phyloP scores from a whole-genome alignment of 1,139 yeast genomes.

The Debaryomyces nepalensis region DNA sequence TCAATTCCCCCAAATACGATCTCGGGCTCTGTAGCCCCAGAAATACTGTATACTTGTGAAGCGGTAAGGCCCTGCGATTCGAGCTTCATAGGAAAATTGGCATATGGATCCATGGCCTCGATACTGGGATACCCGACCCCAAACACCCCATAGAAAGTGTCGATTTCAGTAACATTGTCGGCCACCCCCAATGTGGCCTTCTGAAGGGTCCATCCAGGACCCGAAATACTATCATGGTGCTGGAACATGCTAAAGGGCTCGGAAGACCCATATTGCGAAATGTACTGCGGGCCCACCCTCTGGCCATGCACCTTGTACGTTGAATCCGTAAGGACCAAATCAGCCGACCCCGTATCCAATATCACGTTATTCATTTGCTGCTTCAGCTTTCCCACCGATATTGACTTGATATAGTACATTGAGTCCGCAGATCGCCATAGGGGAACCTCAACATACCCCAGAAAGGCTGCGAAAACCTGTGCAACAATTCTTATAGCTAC shows the following conservation, averaged over 20 bases:
- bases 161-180: conserved; percentile 13
- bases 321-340: conserved; percentile 21
- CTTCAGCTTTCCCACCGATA: conserved; percentile 23
- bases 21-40: conserved; percentile 20
- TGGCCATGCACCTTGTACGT: no score
- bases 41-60: conserved; percentile 20
- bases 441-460: conserved; percentile 3
- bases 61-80: conserved; percentile 20
- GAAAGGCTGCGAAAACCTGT: conserved; percentile 11
- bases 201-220: conserved; percentile 10
- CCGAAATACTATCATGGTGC: conserved; percentile 17
- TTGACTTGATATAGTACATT: conserved; percentile 21
- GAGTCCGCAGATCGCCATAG: conserved; percentile 5
- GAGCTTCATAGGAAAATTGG: conserved; percentile 22
- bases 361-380: conserved; percentile 21
- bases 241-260: conserved; percentile 17
- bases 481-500: background rate
- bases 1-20: conserved; percentile 31
- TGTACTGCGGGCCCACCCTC: conserved; percentile 13
- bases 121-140: conserved; percentile 26
- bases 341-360: conserved; percentile 31
- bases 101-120: conserved; percentile 20
- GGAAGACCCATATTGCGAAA: conserved; percentile 23
- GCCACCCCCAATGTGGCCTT: conserved; percentile 19
- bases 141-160: conserved; percentile 21